Base-by-base conservation (phyloP, 169 alveolate species). In the Plasmodium relictum region DNA sequence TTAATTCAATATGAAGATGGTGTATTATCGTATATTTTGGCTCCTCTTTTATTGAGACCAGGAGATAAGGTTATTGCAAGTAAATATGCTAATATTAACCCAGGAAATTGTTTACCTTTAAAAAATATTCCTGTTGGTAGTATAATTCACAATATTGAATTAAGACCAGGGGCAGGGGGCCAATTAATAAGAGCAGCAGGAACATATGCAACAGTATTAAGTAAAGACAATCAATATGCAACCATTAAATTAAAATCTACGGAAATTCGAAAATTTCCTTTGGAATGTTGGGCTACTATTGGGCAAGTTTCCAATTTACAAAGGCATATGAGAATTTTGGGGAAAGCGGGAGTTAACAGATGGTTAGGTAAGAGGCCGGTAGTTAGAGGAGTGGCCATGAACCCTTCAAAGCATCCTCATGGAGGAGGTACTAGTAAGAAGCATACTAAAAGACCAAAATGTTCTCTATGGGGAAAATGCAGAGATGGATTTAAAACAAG, bases 81-180 rank as follows among this genome's bases (percentile, higher is more conserved):
- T 73, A 94, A 94, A 56, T 41, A 73, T 52, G 98, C 98, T 3
- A 93, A 93, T 78, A 95, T 96, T 20, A 89, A 86, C n/a, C 98
- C 98, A 3, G 98, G 98, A 6, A 96, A 96, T 89, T 89, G 95
- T 22, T 80, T 96, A 44, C 98, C 98, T 2, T 94, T 96, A 92
- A 86, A 95, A 86, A 78, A 88, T 44, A 93, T 96, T 2, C 98
- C 98, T 12, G 97, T 94, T 52, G 88, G 96, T 6, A 87, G 97
- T 14, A 94, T 96, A 26, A 94, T 96, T 52, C 97, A 96, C 91
- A 96, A 96, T 88, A 86, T 96, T 16, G 98, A 96, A 86, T 72
- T 96, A 73, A 83, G 97, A 59, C 97, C 98, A 5, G 98, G 98
- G n/a, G 93, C 95, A 0, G 97, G 97, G 14, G 98, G 96, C 2